These are phyloP conservation scores for Chaetomium sp. DNA, from an alignment of 2,329 filamentous ascomycete genomes.

Conservation along the genomic window DNA sequence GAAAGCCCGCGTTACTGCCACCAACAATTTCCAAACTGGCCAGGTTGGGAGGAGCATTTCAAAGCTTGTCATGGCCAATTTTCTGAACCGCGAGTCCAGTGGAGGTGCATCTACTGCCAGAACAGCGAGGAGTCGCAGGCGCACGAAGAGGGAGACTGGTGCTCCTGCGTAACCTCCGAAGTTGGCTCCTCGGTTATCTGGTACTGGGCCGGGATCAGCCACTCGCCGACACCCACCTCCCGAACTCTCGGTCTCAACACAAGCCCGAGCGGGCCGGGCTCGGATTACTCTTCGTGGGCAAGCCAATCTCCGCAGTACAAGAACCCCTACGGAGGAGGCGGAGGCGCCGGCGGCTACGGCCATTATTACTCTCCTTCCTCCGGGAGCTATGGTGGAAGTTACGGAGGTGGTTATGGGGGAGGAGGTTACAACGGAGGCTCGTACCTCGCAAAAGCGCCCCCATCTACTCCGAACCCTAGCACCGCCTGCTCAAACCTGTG, in stretches of 20 bases:
- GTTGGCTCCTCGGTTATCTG: slow-evolving; percentile 18
- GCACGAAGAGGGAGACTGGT: neutral
- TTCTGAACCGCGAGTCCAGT: too few relatives aligned
- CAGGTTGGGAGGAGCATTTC: too few relatives aligned
- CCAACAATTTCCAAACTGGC: too few relatives aligned
- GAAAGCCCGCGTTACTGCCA: too few relatives aligned
- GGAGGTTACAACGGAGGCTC: too few relatives aligned
- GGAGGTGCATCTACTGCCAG: slow-evolving; percentile 5
- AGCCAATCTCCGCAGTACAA: neutral
- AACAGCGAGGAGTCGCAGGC: neutral
- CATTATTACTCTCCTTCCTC: neutral
- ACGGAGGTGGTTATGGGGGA: neutral
- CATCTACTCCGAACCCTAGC: too few relatives aligned
- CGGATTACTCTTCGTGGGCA: neutral
- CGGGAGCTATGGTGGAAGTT: neutral
- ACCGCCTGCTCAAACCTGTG: too few relatives aligned
- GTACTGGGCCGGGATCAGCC: slow-evolving; percentile 21
- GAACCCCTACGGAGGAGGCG: too few relatives aligned
- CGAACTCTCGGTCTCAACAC: slow-evolving; percentile 1
- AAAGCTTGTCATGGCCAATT: too few relatives aligned
- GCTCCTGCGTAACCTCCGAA: neutral
- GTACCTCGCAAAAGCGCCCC: too few relatives aligned
- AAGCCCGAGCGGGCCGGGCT: slow-evolving; percentile 3
- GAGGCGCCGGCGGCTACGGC: neutral
- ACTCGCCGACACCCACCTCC: slow-evolving; percentile 3